Conservation (phyloP, 2,329 filamentous ascomycete genomes). For the Sporothrix euskadiensis region DNA sequence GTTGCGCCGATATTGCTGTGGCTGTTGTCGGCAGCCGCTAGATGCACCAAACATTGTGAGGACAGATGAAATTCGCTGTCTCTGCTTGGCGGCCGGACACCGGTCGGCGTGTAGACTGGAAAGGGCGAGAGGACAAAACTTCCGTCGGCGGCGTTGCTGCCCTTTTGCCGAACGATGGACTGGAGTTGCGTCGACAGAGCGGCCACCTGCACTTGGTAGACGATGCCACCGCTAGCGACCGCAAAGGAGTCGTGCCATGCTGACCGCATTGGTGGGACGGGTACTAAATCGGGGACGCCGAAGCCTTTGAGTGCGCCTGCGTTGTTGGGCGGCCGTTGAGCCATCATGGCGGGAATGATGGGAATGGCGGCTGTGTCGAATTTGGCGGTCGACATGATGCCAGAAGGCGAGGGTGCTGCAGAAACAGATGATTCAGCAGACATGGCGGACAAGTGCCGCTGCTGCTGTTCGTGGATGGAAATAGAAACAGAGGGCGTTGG, state of each 20-base stretch:
- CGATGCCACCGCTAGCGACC: constrained; percentile 43
- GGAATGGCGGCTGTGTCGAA: constrained; percentile 14
- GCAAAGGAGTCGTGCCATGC: constrained; percentile 53
- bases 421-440: not conserved
- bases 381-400: constrained; percentile 15
- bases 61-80: constrained; percentile 44
- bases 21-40: constrained; percentile 40
- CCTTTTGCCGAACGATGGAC: constrained; percentile 37
- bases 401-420: not conserved
- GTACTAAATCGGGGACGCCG: constrained; percentile 38
- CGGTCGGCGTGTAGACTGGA: constrained; percentile 43
- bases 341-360: not conserved
- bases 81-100: constrained; percentile 42
- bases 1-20: constrained; percentile 35
- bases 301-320: not conserved
- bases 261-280: constrained; percentile 47
- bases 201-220: constrained; percentile 47
- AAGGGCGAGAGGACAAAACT: constrained; percentile 43
- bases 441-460: not conserved
- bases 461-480: constrained; percentile 20
- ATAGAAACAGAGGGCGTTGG: constrained; percentile 22
- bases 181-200: constrained; percentile 49
- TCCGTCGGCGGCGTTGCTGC: constrained; percentile 30
- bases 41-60: constrained; percentile 48
- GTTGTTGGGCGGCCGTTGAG: not conserved